These are phyloP conservation scores for Cladosporium phlei DNA, from an alignment of 2,329 filamentous ascomycete genomes.

Conservation along the genomic window DNA sequence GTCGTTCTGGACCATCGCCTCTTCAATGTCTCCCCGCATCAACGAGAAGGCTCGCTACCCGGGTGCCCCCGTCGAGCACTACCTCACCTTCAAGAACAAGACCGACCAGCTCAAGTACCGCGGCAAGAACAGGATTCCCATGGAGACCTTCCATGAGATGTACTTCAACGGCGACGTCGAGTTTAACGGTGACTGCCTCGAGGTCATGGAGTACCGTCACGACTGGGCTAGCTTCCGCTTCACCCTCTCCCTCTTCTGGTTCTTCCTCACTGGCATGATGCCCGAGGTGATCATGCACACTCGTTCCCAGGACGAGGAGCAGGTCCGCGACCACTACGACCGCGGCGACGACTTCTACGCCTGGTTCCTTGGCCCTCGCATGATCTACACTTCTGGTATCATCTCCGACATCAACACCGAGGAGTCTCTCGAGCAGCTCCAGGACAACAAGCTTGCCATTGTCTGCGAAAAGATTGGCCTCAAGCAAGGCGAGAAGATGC, in stretches of 20 bases:
- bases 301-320: conserved; percentile 91
- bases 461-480: conserved; percentile 95
- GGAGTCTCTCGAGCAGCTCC: conserved; percentile 87
- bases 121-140: conserved; percentile 74
- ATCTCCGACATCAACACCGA: conserved; percentile 83
- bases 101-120: conserved; percentile 62
- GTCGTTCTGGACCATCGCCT: conserved; percentile 75
- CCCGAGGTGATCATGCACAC: conserved; percentile 91
- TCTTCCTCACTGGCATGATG: conserved; percentile 80
- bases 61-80: conserved; percentile 83
- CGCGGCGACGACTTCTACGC: conserved; percentile 96
- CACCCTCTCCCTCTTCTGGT: conserved; percentile 78
- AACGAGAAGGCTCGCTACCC: conserved; percentile 88
- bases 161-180: conserved; percentile 94
- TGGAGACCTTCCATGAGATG: conserved; percentile 95
- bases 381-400: conserved; percentile 97
- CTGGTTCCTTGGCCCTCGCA: conserved; percentile 96
- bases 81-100: conserved; percentile 71
- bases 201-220: conserved; percentile 87
- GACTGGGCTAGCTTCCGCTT: conserved; percentile 96
- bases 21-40: conserved; percentile 76
- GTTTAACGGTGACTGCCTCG: conserved; percentile 88
- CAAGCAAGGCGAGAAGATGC: conserved; percentile 72
- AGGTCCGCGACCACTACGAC: conserved; percentile 97
- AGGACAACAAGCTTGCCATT: conserved; percentile 93